A percentile compares a stretch with the other conserved stretches of the same genome.
Conservation (phyloP, 768 basidiomycete genomes). For the Mrakia blollopis region DNA sequence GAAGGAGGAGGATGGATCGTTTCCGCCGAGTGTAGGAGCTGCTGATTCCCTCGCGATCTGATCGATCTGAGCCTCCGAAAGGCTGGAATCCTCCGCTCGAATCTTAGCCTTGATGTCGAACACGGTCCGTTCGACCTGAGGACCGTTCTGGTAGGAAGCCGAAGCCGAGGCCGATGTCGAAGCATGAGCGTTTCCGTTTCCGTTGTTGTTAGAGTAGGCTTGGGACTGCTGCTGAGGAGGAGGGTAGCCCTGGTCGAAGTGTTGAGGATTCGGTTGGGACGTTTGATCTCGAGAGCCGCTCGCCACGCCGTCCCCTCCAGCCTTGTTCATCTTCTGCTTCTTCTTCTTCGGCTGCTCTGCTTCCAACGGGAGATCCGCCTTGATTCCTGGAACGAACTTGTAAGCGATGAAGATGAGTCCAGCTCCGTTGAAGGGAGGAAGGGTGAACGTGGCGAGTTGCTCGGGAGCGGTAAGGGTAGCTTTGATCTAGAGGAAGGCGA, state of each 20-base stretch:
- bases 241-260: background rate
- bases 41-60: background rate
- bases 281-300: too few species aligned
- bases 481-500: background rate
- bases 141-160: background rate
- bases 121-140: background rate
- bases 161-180: background rate
- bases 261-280: background rate
- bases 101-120: background rate
- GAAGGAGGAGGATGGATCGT: too few species aligned
- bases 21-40: background rate
- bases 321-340: background rate
- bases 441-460: background rate
- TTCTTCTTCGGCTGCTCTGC: background rate
- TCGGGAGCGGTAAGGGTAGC: constrained; percentile 1
- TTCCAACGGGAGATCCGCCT: background rate
- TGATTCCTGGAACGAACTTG: constrained; percentile 16
- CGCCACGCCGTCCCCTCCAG: background rate
- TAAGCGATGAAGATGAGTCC: constrained; percentile 8
- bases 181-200: background rate
- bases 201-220: background rate
- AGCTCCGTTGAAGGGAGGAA: background rate
- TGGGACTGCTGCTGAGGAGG: background rate
- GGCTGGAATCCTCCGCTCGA: background rate
- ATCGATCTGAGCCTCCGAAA: background rate